Percentiles rank a stretch among this genome's conserved stretches.
Conservation (phyloP, 257 asterid species). For the Solanum dulcamara region DNA sequence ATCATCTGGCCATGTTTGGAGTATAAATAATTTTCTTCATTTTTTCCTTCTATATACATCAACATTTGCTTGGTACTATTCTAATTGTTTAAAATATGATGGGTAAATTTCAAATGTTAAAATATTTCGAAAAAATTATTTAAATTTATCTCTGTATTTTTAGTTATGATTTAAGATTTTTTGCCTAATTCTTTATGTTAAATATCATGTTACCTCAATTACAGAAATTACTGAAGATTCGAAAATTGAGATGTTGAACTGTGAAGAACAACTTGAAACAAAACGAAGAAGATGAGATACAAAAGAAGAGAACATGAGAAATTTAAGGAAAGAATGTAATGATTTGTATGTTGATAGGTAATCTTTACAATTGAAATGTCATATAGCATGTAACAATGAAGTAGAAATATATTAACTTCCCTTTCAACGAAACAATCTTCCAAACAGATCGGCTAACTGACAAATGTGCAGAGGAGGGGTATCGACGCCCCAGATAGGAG, state of each 20-base stretch:
- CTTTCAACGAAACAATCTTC: neutral
- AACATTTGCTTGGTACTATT: neutral
- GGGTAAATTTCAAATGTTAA: too few species aligned
- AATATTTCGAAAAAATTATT: too few species aligned
- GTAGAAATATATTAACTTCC: neutral
- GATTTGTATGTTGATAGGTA: neutral
- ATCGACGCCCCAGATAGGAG: too few species aligned
- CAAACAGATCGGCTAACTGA: too few species aligned
- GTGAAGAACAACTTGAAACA: neutral
- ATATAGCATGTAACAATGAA: neutral
- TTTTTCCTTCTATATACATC: neutral
- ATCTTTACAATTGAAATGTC: neutral
- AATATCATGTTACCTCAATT: neutral
- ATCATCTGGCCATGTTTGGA: neutral
- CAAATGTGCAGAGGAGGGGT: too few species aligned
- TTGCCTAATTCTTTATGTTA: fast-evolving
- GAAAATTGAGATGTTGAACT: neutral
- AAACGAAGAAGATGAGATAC: too few species aligned
- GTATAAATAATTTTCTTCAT: neutral
- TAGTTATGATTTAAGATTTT: neutral
- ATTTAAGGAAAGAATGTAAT: too few species aligned
- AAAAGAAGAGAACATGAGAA: too few species aligned
- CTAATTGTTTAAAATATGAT: neutral
- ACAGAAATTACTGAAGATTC: neutral
- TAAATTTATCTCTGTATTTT: neutral